Evolutionary conservation across 352 stramenopile genomes (phyloP).

Genomic region (Globisporangium canariense): DNA sequence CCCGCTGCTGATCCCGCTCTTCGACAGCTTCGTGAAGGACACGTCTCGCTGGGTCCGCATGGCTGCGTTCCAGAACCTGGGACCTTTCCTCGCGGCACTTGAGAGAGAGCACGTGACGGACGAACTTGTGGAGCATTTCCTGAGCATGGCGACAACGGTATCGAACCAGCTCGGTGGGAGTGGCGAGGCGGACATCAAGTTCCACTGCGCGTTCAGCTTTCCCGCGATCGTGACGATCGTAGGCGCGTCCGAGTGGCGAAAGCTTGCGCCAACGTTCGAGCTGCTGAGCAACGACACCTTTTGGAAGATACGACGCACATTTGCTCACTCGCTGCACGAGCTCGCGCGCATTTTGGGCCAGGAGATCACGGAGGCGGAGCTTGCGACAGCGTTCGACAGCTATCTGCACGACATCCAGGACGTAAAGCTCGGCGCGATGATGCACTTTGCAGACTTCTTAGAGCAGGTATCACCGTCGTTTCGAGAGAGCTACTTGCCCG

Average conservation of each 20-base stretch:
- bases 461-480: slow-evolving; percentile 61
- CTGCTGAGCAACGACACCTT: slow-evolving; percentile 74
- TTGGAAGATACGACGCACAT: slow-evolving; percentile 90
- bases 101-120: slow-evolving; percentile 80
- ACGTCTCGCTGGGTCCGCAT: slow-evolving; percentile 92
- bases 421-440: slow-evolving; percentile 78
- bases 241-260: slow-evolving; percentile 59
- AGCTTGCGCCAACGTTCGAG: slow-evolving; percentile 81
- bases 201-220: slow-evolving; percentile 92
- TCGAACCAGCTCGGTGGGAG: slow-evolving; percentile 59
- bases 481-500: slow-evolving; percentile 76
- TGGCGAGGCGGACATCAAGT: slow-evolving; percentile 86
- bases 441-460: slow-evolving; percentile 86
- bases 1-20: slow-evolving; percentile 84
- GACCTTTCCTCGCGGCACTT: slow-evolving; percentile 76
- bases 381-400: slow-evolving; percentile 78
- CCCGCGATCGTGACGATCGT: slow-evolving; percentile 86
- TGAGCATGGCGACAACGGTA: slow-evolving; percentile 74
- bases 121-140: slow-evolving; percentile 78
- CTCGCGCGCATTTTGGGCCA: slow-evolving; percentile 76
- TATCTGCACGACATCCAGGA: slow-evolving; percentile 83
- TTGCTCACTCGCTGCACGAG: slow-evolving; percentile 91
- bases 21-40: slow-evolving; percentile 87
- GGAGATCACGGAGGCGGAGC: slow-evolving; percentile 72
- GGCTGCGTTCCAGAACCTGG: slow-evolving; percentile 91